Base-by-base conservation (phyloP, 495 filamentous ascomycete species). In the Ramalina intermedia region DNA sequence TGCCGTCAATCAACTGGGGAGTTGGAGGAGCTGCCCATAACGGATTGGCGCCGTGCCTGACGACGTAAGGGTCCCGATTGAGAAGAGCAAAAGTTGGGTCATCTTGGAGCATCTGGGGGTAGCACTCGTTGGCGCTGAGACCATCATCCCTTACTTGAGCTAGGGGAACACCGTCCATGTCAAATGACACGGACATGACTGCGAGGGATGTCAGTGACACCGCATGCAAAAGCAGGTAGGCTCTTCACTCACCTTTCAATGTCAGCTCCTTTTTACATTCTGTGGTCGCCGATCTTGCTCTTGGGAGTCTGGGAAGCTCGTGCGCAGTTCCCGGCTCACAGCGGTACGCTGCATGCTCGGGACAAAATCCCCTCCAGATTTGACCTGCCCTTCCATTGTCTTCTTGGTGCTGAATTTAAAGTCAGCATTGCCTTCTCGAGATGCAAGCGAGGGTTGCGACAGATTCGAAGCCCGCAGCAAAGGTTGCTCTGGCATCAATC, bases 31-130 rank as follows among this genome's bases (percentile, higher is more conserved):
- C 13, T 49, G 47, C 47, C 37, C 37, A 49, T 29, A 18, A 18
- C 23, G 35, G 35, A 29, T 29, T 29, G 46, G 39, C 35, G 46
- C 33, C 46, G 17, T 47, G 8, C 27, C 23, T 47, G 27, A 37
- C 23, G 46, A 38, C 46, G 46, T 39, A 50, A 23, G 38, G 20
- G 20, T 50, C 48, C 14, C 38, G 20, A 12, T 43, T 43, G 20
- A 53, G 46, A 35, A 53, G 46, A 42, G 51, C 51, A 39, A 49
- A 53, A 21, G 37, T 26, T 35, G 51, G 51, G 16, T 53, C 51
- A 18, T 49, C 45, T 18, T 49, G 39, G 27, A 53, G 46, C 20
- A 16, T 16, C 37, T 41, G 23, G 9, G 51, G 51, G 24, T 43
- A 53, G 33, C 46, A 53, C 23, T 41, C 2, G 46, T 44, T 53